Conservation (phyloP, 306 rosid species). For the Malus asiatica region DNA sequence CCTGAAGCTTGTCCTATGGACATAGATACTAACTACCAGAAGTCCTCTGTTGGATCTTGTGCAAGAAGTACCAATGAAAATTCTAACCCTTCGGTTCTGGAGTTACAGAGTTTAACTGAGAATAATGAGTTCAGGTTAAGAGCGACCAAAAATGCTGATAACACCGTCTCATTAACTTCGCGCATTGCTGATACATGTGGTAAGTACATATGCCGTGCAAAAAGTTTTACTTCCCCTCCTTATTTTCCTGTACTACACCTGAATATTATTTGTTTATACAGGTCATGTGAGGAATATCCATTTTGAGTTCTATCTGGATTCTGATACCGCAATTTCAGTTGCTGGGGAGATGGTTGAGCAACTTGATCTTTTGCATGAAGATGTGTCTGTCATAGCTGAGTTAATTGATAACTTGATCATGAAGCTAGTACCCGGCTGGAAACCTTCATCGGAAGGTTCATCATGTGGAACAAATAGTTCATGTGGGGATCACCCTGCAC, state of each 20-base stretch:
- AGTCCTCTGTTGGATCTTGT: constrained; percentile 32
- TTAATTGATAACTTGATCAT: constrained; percentile 48
- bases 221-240: not conserved
- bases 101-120: constrained; percentile 35
- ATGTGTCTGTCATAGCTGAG: constrained; percentile 56
- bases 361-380: constrained; percentile 52
- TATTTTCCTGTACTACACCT: not conserved
- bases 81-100: constrained; percentile 33
- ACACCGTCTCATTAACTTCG: constrained; percentile 40
- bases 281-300: constrained; percentile 71
- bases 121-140: constrained; percentile 50
- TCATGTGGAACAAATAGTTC: constrained; percentile 29
- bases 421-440: constrained; percentile 52
- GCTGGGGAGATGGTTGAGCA: constrained; percentile 93
- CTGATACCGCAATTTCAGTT: constrained; percentile 70
- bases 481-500: constrained; percentile 9
- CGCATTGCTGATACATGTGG: constrained; percentile 57
- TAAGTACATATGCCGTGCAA: constrained; percentile 23
- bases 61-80: constrained; percentile 18
- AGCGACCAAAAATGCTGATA: constrained; percentile 48
- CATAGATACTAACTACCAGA: constrained; percentile 39
- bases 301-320: constrained; percentile 60
- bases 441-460: constrained; percentile 28
- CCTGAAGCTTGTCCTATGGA: constrained; percentile 54
- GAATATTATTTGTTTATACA: constrained; percentile 22